A percentile compares a stretch with the other conserved stretches of the same genome.
Conservation (phyloP, 2,329 filamentous ascomycete species). For the Coniochaeta prunicola region DNA sequence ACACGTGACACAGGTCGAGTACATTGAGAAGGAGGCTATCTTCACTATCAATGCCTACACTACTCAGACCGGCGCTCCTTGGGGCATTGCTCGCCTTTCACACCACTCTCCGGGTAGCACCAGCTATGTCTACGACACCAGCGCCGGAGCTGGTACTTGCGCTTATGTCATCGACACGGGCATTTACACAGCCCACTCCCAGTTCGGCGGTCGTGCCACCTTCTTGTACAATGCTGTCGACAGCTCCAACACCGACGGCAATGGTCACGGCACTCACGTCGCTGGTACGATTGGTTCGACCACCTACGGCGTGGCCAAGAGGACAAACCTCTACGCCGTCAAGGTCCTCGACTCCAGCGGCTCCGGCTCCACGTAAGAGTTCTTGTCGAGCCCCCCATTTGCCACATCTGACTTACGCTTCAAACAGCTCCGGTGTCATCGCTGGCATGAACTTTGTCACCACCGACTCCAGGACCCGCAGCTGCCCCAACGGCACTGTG, state of each 20-base stretch:
- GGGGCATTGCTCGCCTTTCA: conserved; percentile 22
- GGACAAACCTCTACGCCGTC: conserved; percentile 32
- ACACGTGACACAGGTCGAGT: conserved; percentile 18
- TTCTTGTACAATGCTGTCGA: conserved; percentile 30
- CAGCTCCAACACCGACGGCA: conserved; percentile 27
- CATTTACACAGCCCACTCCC: conserved; percentile 30
- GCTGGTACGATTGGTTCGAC: conserved; percentile 34
- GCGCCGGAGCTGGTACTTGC: conserved; percentile 20
- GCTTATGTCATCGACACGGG: conserved; percentile 41
- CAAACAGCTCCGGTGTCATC: conserved; percentile 29
- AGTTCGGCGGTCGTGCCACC: conserved; percentile 35
- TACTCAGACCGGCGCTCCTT: conserved; percentile 17
- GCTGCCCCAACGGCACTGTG: conserved; percentile 36
- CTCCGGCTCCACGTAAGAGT: conserved; percentile 22
- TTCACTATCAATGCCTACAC: conserved; percentile 19
- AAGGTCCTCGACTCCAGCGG: conserved; percentile 34
- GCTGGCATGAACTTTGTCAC: conserved; percentile 36
- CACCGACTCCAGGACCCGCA: conserved; percentile 23
- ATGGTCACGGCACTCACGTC: conserved; percentile 42
- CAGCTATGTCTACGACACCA: conserved; percentile 20
- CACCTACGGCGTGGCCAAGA: conserved; percentile 39
- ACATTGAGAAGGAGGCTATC: conserved; percentile 21
- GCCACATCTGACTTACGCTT: background rate
- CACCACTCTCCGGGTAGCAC: conserved; percentile 11
- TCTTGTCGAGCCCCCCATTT: background rate